Conservation (phyloP, 495 filamentous ascomycete genomes). For the Penicillium argentinense region DNA sequence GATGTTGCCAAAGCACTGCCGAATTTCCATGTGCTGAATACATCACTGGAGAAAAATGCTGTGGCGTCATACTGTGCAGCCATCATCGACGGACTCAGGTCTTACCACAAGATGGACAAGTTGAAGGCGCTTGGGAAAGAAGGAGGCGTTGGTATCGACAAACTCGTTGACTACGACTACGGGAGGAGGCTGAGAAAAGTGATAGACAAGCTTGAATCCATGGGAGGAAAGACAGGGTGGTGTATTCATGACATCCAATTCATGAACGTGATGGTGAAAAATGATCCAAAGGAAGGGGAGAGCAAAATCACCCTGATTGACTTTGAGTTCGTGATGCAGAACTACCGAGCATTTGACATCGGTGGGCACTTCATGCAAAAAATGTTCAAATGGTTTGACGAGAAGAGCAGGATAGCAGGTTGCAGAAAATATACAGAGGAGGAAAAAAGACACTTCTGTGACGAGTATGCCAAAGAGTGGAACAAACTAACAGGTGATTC, state of each 20-base stretch:
- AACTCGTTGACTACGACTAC: slow-evolving; percentile 29
- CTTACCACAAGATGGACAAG: slow-evolving; percentile 27
- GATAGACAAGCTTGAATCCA: slow-evolving; percentile 20
- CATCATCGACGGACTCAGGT: slow-evolving; percentile 15
- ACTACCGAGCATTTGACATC: slow-evolving; percentile 34
- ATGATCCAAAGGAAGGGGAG: slow-evolving; percentile 19
- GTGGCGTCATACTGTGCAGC: slow-evolving; percentile 20
- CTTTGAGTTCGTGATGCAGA: slow-evolving; percentile 32
- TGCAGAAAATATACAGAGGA: slow-evolving; percentile 31
- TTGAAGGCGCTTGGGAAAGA: slow-evolving; percentile 25
- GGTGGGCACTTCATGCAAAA: slow-evolving; percentile 39
- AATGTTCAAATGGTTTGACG: slow-evolving; percentile 37
- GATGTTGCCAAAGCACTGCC: slow-evolving; percentile 29
- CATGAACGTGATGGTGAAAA: slow-evolving; percentile 33
- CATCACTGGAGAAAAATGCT: slow-evolving; percentile 17
- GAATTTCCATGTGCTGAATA: slow-evolving; percentile 21
- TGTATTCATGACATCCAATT: slow-evolving; percentile 36
- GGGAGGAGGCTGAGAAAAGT: slow-evolving; percentile 15
- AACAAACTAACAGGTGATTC: slow-evolving; percentile 27
- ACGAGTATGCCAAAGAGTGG: slow-evolving; percentile 29
- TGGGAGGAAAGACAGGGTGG: slow-evolving; percentile 26
- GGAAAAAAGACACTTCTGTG: slow-evolving; percentile 33
- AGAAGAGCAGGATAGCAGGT: slow-evolving; percentile 27
- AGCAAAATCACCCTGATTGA: slow-evolving; percentile 30
- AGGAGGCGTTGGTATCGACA: slow-evolving; percentile 27